Evolutionary conservation across 495 filamentous ascomycete species (phyloP).

Genomic region (Saxispiralis lemnorum): DNA sequence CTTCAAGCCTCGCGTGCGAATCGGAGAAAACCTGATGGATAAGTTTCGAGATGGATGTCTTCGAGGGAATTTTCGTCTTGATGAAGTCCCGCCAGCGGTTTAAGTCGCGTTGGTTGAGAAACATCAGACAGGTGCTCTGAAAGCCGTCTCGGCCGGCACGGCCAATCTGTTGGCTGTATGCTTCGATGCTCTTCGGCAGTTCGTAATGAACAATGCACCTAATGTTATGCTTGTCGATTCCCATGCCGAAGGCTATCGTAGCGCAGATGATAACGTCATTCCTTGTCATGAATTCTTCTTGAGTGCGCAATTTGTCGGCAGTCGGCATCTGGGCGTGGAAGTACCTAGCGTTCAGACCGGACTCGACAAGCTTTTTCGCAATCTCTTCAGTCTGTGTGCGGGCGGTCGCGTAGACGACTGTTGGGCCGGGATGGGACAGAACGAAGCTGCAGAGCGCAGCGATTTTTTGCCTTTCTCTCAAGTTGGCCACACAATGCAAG

Average conservation of each 20-base stretch:
- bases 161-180: conserved; percentile 95
- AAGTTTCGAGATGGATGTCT: no score
- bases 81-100: no score
- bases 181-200: conserved; percentile 88
- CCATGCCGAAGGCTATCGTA: conserved; percentile 98
- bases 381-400: conserved; percentile 62
- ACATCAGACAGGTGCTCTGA: conserved; percentile 24
- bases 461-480: conserved; percentile 42
- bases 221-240: conserved; percentile 91
- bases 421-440: conserved; percentile 30
- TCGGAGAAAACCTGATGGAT: no score
- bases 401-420: conserved; percentile 73
- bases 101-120: no score
- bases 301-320: conserved; percentile 43
- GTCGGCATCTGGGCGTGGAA: conserved; percentile 68
- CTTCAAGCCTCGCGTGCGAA: no score
- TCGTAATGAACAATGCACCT: conserved; percentile 87
- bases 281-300: conserved; percentile 65
- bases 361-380: conserved; percentile 45
- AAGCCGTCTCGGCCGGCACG: conserved; percentile 78
- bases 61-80: no score
- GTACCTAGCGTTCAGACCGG: conserved; percentile 51
- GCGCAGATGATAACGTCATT: conserved; percentile 75
- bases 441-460: conserved; percentile 38
- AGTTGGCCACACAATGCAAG: conserved; percentile 54